These are phyloP conservation scores for Phytopythium litorale DNA, from an alignment of 352 stramenopile genomes.

Conservation along the genomic window DNA sequence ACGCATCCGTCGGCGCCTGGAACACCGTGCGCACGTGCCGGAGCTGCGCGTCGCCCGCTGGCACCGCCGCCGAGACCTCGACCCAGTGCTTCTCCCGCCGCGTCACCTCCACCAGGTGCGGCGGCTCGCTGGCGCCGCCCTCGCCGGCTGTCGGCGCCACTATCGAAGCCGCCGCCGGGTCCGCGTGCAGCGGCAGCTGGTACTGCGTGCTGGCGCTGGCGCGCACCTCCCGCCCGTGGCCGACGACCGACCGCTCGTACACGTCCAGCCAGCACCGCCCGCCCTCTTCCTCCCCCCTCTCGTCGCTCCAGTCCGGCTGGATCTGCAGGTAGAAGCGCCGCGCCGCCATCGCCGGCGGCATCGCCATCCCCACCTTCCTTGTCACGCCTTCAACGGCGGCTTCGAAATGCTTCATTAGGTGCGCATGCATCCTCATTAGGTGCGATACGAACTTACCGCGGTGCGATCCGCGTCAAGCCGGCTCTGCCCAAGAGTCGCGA, in stretches of 20 bases:
- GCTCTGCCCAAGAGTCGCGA: neutral
- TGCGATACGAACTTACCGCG: neutral
- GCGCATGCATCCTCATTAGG: neutral
- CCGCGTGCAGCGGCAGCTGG: constrained; percentile 25
- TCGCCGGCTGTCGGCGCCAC: neutral
- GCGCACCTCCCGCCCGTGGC: constrained; percentile 13
- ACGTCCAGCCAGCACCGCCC: constrained; percentile 51
- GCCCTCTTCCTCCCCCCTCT: neutral
- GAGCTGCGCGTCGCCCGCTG: constrained; percentile 6
- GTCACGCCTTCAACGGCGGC: neutral
- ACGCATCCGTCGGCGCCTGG: constrained; percentile 37
- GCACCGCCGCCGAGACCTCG: constrained; percentile 28
- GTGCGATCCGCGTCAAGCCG: neutral
- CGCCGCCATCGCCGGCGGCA: constrained; percentile 4
- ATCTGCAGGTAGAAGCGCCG: constrained; percentile 53
- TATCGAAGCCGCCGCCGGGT: constrained; percentile 1
- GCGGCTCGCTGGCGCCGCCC: neutral
- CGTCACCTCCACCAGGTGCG: constrained; percentile 33
- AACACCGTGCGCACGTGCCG: constrained; percentile 37
- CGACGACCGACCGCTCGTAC: constrained; percentile 35
- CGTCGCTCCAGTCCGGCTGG: constrained; percentile 48
- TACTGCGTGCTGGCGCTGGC: constrained; percentile 35
- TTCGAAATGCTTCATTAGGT: neutral
- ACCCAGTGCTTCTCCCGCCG: constrained; percentile 39
- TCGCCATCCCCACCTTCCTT: constrained; percentile 6